These are phyloP conservation scores for Pestalotiopsis sp. DNA, from an alignment of 2,329 filamentous ascomycete genomes.

Conservation along the genomic window DNA sequence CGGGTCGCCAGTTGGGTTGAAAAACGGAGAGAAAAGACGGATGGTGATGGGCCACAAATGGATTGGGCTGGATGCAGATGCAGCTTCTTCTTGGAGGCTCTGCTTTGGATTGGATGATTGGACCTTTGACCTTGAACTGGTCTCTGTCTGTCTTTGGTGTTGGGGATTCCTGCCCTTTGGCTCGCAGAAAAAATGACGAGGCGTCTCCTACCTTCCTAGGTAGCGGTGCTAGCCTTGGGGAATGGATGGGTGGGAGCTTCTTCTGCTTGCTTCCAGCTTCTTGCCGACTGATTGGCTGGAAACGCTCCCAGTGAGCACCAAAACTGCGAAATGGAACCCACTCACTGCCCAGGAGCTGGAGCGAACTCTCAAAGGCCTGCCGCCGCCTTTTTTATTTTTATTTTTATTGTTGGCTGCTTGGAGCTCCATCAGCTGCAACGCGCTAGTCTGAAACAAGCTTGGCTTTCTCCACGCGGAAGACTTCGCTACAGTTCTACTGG, in stretches of 20 bases:
- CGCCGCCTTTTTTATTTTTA: neutral
- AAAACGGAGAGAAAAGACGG: slow-evolving; percentile 12
- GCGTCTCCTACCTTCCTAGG: neutral
- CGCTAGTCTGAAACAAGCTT: neutral
- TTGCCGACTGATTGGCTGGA: no score
- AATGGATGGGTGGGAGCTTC: no score
- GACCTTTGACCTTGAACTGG: neutral
- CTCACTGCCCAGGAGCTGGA: no score
- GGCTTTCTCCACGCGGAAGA: neutral
- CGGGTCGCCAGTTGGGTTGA: slow-evolving; percentile 10
- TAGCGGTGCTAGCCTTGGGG: no score
- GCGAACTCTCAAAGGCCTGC: no score
- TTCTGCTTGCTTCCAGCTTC: no score
- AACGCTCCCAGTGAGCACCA: no score
- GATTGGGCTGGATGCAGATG: neutral
- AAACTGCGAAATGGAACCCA: no score
- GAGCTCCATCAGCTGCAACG: neutral
- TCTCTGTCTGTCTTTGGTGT: neutral
- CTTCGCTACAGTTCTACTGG: neutral
- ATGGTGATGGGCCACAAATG: neutral
- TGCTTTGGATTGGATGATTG: neutral
- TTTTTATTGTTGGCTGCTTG: neutral
- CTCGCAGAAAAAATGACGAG: slow-evolving; percentile 17
- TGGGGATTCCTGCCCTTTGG: neutral
- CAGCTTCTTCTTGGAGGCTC: neutral